Conservation (phyloP, 805 yeast species). For the Wickerhamomyces bovis region DNA sequence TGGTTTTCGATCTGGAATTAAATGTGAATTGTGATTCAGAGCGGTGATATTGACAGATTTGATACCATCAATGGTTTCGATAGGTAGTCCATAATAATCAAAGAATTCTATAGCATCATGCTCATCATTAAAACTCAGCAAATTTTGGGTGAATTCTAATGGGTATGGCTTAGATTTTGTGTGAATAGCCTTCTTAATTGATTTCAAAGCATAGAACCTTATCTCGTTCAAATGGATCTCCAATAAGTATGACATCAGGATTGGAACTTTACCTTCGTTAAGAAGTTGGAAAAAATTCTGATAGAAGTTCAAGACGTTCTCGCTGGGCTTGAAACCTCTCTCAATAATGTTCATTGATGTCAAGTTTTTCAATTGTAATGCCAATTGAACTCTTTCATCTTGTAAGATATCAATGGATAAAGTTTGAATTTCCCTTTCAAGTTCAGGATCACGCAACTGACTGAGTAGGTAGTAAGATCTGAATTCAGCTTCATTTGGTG, state of each 20-base stretch:
- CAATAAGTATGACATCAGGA: conserved; percentile 63
- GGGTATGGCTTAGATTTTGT: conserved; percentile 64
- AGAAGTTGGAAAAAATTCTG: conserved; percentile 56
- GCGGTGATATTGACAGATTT: conserved; percentile 37
- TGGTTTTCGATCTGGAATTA: conserved; percentile 32
- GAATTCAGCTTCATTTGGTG: conserved; percentile 89
- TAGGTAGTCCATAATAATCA: conserved; percentile 54
- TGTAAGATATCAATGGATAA: conserved; percentile 53
- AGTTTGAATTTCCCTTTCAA: conserved; percentile 67
- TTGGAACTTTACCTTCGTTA: conserved; percentile 48
- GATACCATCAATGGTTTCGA: conserved; percentile 27
- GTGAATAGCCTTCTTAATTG: conserved; percentile 63
- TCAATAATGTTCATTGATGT: conserved; percentile 53
- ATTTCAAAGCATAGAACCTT: conserved; percentile 63
- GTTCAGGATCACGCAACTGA: conserved; percentile 77
- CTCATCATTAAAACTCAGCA: conserved; percentile 63
- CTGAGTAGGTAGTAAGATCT: conserved; percentile 80
- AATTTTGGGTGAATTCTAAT: conserved; percentile 36
- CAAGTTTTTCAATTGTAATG: conserved; percentile 62
- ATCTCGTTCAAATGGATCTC: conserved; percentile 80
- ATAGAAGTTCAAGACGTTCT: conserved; percentile 57
- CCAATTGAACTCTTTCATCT: conserved; percentile 58
- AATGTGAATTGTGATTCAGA: conserved; percentile 31
- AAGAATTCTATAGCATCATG: conserved; percentile 53
- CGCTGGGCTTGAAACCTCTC: conserved; percentile 45